Evolutionary conservation across 1,284 basidiomycete species (phyloP).

Genomic region (Heterobasidion occidentale): DNA sequence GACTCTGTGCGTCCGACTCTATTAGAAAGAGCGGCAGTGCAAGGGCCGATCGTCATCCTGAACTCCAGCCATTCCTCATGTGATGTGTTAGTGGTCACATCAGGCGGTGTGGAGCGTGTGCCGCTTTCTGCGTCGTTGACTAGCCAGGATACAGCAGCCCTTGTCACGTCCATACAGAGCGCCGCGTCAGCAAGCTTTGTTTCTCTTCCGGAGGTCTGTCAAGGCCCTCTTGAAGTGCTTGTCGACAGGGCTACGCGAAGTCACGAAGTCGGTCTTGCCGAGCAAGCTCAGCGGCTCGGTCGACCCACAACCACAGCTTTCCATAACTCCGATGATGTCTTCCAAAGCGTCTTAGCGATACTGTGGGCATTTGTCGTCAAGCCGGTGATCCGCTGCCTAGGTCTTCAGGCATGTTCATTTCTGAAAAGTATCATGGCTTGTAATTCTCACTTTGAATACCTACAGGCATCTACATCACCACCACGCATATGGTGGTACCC

Average conservation of each 20-base stretch:
- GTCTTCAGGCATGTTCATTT: too few species aligned
- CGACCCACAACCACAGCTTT: neutral
- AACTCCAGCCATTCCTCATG: neutral
- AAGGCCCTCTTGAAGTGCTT: too few species aligned
- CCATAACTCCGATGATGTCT: neutral
- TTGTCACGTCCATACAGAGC: neutral
- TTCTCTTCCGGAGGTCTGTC: neutral
- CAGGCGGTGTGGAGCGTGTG: neutral
- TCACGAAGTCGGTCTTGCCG: neutral
- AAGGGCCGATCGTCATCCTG: neutral
- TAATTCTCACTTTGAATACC: neutral
- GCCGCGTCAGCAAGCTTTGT: neutral
- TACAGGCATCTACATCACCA: neutral
- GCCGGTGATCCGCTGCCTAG: neutral
- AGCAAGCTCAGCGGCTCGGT: neutral
- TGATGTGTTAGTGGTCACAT: neutral
- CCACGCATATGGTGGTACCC: constrained; percentile 1
- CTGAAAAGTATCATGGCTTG: too few species aligned
- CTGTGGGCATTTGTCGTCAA: neutral
- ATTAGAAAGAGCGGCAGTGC: neutral
- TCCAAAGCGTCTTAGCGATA: neutral
- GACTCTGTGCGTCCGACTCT: neutral
- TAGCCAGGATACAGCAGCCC: neutral
- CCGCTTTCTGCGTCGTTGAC: neutral
- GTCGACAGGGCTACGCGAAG: too few species aligned